Evolutionary conservation across 1,139 yeast species (phyloP), one percentile per base, ranked within the genome.

Genomic region (Pichia sp.): DNA sequence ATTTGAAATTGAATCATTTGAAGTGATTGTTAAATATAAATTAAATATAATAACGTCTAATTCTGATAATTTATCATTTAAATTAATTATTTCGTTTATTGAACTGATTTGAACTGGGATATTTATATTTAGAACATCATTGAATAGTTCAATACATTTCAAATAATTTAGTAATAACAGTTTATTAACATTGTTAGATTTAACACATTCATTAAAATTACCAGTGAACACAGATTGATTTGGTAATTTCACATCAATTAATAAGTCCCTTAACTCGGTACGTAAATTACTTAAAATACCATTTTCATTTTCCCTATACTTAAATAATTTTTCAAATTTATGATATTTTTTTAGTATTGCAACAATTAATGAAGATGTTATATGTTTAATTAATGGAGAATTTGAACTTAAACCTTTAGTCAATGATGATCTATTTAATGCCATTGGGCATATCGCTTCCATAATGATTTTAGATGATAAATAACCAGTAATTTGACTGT

Each of bases 371-470:
- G 85, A 90, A 27, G 80, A 68, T 1, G 82, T 75, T 41, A 85
- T 69, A 57, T 85, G 95, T 49, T 73, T 76, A 26, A 88, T 72
- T n/a, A 89, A 63, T 1, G 69, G 62, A n/a, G 72, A 67, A 3
- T 80, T 79, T 15, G 74, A 69, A 35, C 72, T 73, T 36, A 89
- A 64, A 46, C 87, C 77, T 56, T 79, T 83, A 0, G 75, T 68
- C 44, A 90, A 67, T 0, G 83, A 71, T 2, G 72, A 52, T 53
- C 79, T 77, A 3, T 83, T 76, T n/a, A 89, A 59, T 0, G 88
- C 80, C 1, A 80, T 69, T 16, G 96, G 94, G 7, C 82, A 63
- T 16, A 88, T 72, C 45, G 73, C 70, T 47, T 86, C 89, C 34
- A 73, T 51, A 22, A 62, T 30, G 5, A 43, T 45, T 11, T 47